Conservation (phyloP, 1,284 basidiomycete genomes). For the Takashimella tepidaria region DNA sequence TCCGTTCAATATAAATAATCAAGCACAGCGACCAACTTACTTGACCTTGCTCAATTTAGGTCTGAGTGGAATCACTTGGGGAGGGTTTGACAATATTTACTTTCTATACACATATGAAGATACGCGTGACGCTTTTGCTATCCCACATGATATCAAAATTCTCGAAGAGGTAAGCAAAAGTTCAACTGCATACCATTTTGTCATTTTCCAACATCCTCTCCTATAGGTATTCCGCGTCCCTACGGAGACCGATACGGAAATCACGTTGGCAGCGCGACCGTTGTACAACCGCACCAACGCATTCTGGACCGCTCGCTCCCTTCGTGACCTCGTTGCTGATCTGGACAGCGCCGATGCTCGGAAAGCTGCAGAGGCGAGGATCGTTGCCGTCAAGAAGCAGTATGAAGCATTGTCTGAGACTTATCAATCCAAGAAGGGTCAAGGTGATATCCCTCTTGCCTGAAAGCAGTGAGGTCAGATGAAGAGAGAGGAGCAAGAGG, state of each 20-base stretch:
- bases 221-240: conserved; percentile 26
- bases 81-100: conserved; percentile 29
- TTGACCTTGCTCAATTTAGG: conserved; percentile 10
- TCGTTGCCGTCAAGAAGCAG: conserved; percentile 12
- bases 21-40: not conserved
- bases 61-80: conserved; percentile 32
- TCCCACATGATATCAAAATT: conserved; percentile 31
- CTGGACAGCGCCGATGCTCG: conserved; percentile 11
- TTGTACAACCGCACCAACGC: conserved; percentile 27
- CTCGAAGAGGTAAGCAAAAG: conserved; percentile 21
- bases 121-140: conserved; percentile 25
- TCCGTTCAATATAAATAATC: not conserved
- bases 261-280: conserved; percentile 12
- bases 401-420: conserved; percentile 19
- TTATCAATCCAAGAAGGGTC: conserved; percentile 25
- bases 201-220: not conserved
- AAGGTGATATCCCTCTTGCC: conserved; percentile 22
- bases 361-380: conserved; percentile 3
- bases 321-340: conserved; percentile 19
- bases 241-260: conserved; percentile 9
- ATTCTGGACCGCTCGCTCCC: conserved; percentile 21
- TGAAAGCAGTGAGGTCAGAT: too few relatives aligned
- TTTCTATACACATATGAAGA: conserved; percentile 32
- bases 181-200: not conserved
- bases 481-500: too few relatives aligned